phyloP scores from a whole-genome alignment of 495 filamentous ascomycete species.

The Penicillium antarcticum region DNA sequence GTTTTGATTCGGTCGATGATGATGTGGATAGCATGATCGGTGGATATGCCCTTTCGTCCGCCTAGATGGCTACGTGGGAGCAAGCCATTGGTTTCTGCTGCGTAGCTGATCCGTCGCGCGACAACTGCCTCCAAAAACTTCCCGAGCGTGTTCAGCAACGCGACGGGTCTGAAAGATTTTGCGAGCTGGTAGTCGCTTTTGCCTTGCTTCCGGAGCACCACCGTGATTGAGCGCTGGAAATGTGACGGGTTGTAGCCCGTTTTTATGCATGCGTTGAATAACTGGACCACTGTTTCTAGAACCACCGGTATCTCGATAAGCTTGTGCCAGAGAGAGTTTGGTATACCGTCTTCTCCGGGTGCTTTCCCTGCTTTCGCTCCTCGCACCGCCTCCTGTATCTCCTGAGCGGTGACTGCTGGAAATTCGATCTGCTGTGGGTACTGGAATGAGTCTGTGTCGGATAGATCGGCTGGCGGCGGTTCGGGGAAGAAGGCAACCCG shows the following conservation, averaged over 20 bases:
- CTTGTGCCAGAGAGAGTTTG: too few relatives aligned
- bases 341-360: too few relatives aligned
- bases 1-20: conserved; percentile 15
- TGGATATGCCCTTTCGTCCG: conserved; percentile 12
- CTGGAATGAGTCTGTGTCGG: too few relatives aligned
- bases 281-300: too few relatives aligned
- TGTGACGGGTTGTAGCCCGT: background rate
- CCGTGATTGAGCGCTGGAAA: conserved; percentile 23
- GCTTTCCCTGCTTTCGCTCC: too few relatives aligned
- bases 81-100: conserved; percentile 14
- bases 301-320: too few relatives aligned
- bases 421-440: too few relatives aligned
- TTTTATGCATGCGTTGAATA: background rate
- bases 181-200: conserved; percentile 27
- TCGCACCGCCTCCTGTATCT: too few relatives aligned
- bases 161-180: conserved; percentile 30
- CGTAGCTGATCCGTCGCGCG: conserved; percentile 17
- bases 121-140: conserved; percentile 30
- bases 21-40: conserved; percentile 18
- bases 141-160: conserved; percentile 28
- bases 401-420: too few relatives aligned
- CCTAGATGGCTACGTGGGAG: conserved; percentile 22
- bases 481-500: too few relatives aligned
- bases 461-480: too few relatives aligned
- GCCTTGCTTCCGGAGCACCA: conserved; percentile 21